Evolutionary conservation across 2,329 filamentous ascomycete species (phyloP), one percentile per base, ranked within the genome.

Genomic region (Talaromyces piceae): DNA sequence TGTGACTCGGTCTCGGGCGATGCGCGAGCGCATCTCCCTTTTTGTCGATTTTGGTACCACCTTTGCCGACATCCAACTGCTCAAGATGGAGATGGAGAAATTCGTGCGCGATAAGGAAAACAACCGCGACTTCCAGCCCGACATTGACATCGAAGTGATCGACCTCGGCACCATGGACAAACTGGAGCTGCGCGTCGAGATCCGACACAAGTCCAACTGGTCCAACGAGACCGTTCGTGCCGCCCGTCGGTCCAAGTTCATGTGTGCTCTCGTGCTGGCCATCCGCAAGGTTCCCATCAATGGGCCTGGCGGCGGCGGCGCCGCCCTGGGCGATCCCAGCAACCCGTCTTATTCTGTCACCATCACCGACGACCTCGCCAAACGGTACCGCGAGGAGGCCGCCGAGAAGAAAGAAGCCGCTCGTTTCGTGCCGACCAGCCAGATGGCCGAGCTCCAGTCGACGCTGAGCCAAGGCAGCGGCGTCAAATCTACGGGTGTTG

Each of bases 151-250:
- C 52, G 83, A 88, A 59, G 82, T 96, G 13, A 77, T 81, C 23
- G 83, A 88, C 50, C 83, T 97, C 28, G 86, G 85, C 37, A 86
- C 91, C 62, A 83, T 95, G 74, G 88, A 94, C 70, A 95, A 95
- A 73, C 76, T 97, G 47, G 80, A 87, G 60, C 80, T 98, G 50
- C 83, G 83, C 61, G 77, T 96, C 33, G 84, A 87, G 61, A 90
- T 96, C 64, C 83, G 86, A 63, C 90, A 97, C 77, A 97, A 97
- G 73, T 88, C 85, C 52, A 93, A 91, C 72, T 91, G 88, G 87
- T 82, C 88, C 59, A 90, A 96, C 69, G 91, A 95, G 59, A 78
- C 81, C 1, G 79, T 96, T 37, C 86, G 91, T 37, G 84, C 85
- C 16, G 80, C 86, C 5, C 83, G 91, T 48, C 84, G 91, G 54